These are phyloP conservation scores for Psidium friedrichsthalianum DNA, from an alignment of 345 rosid genomes.

Conservation along the genomic window DNA sequence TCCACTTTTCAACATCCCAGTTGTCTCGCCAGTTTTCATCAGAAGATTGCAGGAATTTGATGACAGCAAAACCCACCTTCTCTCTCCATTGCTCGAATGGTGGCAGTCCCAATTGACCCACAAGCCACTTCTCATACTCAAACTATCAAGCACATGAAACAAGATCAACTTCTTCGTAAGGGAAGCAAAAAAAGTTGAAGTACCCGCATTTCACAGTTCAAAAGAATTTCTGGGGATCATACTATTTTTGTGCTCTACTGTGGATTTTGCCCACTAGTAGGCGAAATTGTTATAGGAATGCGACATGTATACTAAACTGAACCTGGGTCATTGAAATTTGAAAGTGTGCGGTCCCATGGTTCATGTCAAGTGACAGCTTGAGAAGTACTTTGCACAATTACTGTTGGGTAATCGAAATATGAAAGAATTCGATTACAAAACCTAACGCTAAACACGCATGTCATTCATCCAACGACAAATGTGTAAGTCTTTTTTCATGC, in stretches of 20 bases:
- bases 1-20: neutral
- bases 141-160: neutral
- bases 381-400: neutral
- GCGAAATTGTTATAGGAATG: neutral
- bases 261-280: neutral
- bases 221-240: neutral
- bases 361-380: neutral
- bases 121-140: neutral
- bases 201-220: neutral
- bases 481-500: neutral
- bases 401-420: neutral
- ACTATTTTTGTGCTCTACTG: neutral
- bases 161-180: neutral
- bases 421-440: neutral
- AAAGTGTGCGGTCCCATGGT: neutral
- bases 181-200: neutral
- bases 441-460: neutral
- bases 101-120: neutral
- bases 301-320: neutral
- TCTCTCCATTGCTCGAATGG: neutral
- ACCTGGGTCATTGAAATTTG: neutral
- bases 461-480: neutral
- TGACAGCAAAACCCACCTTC: neutral
- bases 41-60: neutral
- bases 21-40: neutral